Conservation (phyloP, 768 basidiomycete species). For the Termitomyces sp. region DNA sequence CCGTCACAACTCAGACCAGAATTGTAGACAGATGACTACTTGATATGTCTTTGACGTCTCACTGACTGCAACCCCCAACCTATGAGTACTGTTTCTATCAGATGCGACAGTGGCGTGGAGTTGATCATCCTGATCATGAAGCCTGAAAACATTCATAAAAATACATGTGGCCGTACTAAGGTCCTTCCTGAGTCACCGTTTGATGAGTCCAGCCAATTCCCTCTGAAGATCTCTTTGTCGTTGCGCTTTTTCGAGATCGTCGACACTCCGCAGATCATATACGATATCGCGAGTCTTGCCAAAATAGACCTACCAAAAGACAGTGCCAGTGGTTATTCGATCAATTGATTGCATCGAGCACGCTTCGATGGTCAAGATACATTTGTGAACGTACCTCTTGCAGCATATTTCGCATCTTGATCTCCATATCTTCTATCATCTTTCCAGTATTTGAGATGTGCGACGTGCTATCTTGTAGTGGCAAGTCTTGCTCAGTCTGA, state of each 20-base stretch:
- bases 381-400: constrained; percentile 55
- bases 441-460: constrained; percentile 93
- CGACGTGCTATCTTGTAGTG: constrained; percentile 70
- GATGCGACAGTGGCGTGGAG: not conserved
- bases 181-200: constrained; percentile 38
- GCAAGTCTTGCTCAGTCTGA: constrained; percentile 83
- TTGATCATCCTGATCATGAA: not conserved
- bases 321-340: not conserved
- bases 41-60: not conserved
- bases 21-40: not conserved
- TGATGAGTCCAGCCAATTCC: constrained; percentile 85
- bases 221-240: constrained; percentile 84
- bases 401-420: constrained; percentile 95
- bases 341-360: not conserved
- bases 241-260: constrained; percentile 77
- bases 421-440: constrained; percentile 99
- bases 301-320: constrained; percentile 68
- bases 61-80: not conserved
- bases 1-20: not conserved
- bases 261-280: constrained; percentile 83
- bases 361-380: not conserved
- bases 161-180: not conserved
- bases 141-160: not conserved
- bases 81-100: not conserved
- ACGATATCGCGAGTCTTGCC: constrained; percentile 96